Percentiles rank a stretch among this genome's conserved stretches.
phyloP scores from a whole-genome alignment of 164 flowering plant genomes.

The Malania oleifera region DNA sequence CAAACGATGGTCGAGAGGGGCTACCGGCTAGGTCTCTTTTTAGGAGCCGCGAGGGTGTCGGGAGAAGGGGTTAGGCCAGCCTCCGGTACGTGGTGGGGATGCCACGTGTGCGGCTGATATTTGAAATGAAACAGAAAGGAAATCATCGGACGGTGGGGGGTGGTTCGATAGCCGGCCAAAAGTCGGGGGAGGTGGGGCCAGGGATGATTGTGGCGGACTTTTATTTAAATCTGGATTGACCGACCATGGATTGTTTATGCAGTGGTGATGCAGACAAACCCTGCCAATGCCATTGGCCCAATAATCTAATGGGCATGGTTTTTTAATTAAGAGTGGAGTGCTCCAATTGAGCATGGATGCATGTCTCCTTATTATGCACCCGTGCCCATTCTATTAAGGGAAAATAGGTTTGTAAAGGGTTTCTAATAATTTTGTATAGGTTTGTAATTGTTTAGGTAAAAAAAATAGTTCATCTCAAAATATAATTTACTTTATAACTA shows the following conservation, averaged over 20 bases:
- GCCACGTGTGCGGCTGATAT: constrained; percentile 25
- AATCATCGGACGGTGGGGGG: too few relatives aligned
- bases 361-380: too few relatives aligned
- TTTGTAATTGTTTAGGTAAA: too few relatives aligned
- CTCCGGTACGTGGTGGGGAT: constrained; percentile 11
- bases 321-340: too few relatives aligned
- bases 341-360: too few relatives aligned
- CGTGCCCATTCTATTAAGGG: too few relatives aligned
- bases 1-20: constrained; percentile 3
- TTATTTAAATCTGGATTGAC: constrained; percentile 7
- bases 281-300: too few relatives aligned
- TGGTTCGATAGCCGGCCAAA: constrained; percentile 16
- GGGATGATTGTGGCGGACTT: constrained; percentile 14
- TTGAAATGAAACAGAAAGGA: constrained; percentile 2
- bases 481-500: too few relatives aligned
- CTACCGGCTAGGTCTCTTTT: constrained; percentile 14
- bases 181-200: constrained; percentile 9
- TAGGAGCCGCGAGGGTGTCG: neutral
- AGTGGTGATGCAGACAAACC: constrained; percentile 4
- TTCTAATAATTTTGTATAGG: too few relatives aligned
- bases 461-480: too few relatives aligned
- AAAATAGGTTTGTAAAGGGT: too few relatives aligned
- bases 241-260: constrained; percentile 25
- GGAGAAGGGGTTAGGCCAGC: constrained; percentile 7
- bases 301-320: too few relatives aligned